Evolutionary conservation across 305 asterid species (phyloP).

Genomic region (Andrographis paniculata): DNA sequence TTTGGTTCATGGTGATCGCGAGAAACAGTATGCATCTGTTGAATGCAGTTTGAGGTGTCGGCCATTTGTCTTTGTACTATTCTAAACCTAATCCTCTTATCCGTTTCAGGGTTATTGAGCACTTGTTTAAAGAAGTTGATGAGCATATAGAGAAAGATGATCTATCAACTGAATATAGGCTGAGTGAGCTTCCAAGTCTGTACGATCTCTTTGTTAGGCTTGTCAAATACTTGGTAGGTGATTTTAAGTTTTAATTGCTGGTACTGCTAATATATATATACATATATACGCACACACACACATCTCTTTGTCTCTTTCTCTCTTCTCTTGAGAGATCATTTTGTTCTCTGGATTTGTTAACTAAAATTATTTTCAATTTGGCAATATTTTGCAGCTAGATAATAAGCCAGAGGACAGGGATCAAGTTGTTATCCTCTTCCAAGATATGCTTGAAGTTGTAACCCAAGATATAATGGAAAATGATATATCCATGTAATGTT

Average conservation of each 20-base stretch:
- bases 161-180: slow-evolving; percentile 52
- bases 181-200: slow-evolving; percentile 83
- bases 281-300: no score
- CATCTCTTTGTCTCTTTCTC: no score
- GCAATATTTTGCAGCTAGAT: slow-evolving; percentile 52
- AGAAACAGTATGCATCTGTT: slow-evolving; percentile 56
- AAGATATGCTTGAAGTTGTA: slow-evolving; percentile 98
- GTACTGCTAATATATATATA: no score
- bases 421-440: slow-evolving; percentile 96
- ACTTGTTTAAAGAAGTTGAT: slow-evolving; percentile 80
- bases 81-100: no score
- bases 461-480: slow-evolving; percentile 95
- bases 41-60: slow-evolving; percentile 20
- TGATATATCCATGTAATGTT: slow-evolving; percentile 62
- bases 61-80: no score
- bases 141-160: slow-evolving; percentile 58
- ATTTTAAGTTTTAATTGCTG: slow-evolving; percentile 18
- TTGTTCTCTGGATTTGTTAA: not conserved
- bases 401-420: slow-evolving; percentile 94
- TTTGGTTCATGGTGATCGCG: slow-evolving; percentile 71
- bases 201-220: slow-evolving; percentile 88
- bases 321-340: not conserved
- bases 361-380: slow-evolving; percentile 16
- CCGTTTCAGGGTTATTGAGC: slow-evolving; percentile 72
- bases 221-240: slow-evolving; percentile 86